Conservation (phyloP, 2,329 filamentous ascomycete species). For the Mycosphaerella arachidis region DNA sequence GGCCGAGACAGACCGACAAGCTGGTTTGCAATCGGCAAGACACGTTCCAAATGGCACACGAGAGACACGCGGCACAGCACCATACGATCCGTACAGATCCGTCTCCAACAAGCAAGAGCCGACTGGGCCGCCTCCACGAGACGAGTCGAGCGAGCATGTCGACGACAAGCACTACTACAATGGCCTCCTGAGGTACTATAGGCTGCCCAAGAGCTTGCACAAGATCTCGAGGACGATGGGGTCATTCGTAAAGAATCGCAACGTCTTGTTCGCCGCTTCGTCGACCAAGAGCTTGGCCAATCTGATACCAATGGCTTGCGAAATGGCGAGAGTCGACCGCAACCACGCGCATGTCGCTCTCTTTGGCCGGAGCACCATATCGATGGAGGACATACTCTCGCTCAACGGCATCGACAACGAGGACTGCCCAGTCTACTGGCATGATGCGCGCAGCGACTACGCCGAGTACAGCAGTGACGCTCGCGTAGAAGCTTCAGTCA, state of each 20-base stretch:
- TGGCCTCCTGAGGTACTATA: slow-evolving; percentile 65
- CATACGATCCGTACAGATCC: slow-evolving; percentile 8
- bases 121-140: slow-evolving; percentile 22
- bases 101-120: slow-evolving; percentile 20
- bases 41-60: background rate
- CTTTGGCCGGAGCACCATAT: slow-evolving; percentile 67
- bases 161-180: slow-evolving; percentile 52
- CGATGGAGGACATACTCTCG: slow-evolving; percentile 62
- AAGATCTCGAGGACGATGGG: slow-evolving; percentile 54
- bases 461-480: slow-evolving; percentile 63
- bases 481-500: slow-evolving; percentile 62
- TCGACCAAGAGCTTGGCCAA: slow-evolving; percentile 67
- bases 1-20: slow-evolving; percentile 19
- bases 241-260: slow-evolving; percentile 53
- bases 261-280: slow-evolving; percentile 74
- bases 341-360: slow-evolving; percentile 80
- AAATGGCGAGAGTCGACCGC: slow-evolving; percentile 66
- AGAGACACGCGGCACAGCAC: background rate
- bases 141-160: slow-evolving; percentile 17
- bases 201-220: slow-evolving; percentile 61
- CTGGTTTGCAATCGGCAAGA: background rate
- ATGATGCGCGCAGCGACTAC: slow-evolving; percentile 74
- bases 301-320: slow-evolving; percentile 76
- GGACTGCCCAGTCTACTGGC: slow-evolving; percentile 59
- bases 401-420: slow-evolving; percentile 72